Base-by-base conservation (phyloP, 2,329 filamentous ascomycete species). In the Trematosphaeria pertusa region DNA sequence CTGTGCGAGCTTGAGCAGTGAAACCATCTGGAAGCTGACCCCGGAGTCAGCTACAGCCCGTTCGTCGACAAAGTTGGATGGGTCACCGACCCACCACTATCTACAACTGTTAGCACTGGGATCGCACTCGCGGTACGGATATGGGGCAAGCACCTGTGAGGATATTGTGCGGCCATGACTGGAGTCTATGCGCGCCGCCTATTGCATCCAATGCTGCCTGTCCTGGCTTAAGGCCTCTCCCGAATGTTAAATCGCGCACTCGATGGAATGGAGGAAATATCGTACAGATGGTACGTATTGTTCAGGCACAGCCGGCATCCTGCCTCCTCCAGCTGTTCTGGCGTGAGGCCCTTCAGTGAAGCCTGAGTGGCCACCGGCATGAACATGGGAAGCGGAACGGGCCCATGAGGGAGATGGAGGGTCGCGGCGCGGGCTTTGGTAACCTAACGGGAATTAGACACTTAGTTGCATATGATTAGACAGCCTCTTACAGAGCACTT, bases 351-450 rank as follows among this genome's bases (percentile, higher is more conserved):
- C 70, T 99, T 99, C 30, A 99, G 80, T 0, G 93, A 96, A 1
- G 90, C 94, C 74, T 99, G 94, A 0, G 94, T 99, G 21, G 94
- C 94, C 33, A 99, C 94, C 12, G 94, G 94, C 94, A 99, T 99
- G 74, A 99, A 99, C 48, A 97, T 86, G 6, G 95, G 94, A 21
- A 97, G 83, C 62, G 88, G 84, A 19, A 99, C 92, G 1, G 87
- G 81, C 47, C 94, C 94, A 84, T 99, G 95, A 39, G 94, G 93
- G 19, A 99, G 85, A 37, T 87, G 88, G 43, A 99, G 81, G 48
- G 85, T 86, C 42, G 94, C 94, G 38, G 94, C 94, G 59, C 94
- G 88, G 19, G 94, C 94, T 79, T 93, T 91, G 9, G 93, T 97
- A 37, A 91, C 95, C 93, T 97, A n/a, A n/a, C n/a, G n/a, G n/a